A percentile compares a stretch with the other conserved stretches of the same genome.
phyloP scores from a whole-genome alignment of 305 asterid genomes.

The Coffea humblotiana region DNA sequence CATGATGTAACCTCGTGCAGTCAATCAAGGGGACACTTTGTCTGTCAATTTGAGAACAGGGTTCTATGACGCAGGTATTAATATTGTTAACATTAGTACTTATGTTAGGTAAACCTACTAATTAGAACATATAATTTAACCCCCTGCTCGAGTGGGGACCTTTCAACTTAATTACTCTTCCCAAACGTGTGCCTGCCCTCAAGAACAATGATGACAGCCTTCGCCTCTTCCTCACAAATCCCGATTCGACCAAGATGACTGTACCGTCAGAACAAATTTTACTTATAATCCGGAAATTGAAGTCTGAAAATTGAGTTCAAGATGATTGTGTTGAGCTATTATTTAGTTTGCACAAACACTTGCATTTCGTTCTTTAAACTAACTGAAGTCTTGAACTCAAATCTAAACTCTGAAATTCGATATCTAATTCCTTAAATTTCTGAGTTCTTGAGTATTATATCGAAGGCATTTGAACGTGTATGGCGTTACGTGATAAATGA shows the following conservation, averaged over 20 bases:
- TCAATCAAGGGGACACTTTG: conserved; percentile 39
- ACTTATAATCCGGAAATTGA: too few relatives aligned
- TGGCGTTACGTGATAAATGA: too few relatives aligned
- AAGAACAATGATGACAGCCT: conserved; percentile 6
- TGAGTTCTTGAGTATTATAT: too few relatives aligned
- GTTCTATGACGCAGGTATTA: conserved; percentile 16
- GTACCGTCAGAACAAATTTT: not conserved
- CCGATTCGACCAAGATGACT: not conserved
- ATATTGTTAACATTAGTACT: conserved; percentile 9
- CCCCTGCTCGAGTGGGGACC: conserved; percentile 12
- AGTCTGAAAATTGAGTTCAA: too few relatives aligned
- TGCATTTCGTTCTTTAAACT: too few relatives aligned
- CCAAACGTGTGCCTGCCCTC: conserved; percentile 24
- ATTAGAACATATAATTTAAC: conserved; percentile 10
- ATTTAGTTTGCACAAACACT: too few relatives aligned
- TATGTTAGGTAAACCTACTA: conserved; percentile 49
- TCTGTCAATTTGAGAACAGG: conserved; percentile 21
- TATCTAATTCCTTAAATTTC: too few relatives aligned
- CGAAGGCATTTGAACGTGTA: too few relatives aligned
- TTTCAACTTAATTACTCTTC: conserved; percentile 19
- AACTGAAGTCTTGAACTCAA: too few relatives aligned
- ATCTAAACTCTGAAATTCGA: too few relatives aligned
- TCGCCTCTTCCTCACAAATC: not conserved
- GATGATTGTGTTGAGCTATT: too few relatives aligned
- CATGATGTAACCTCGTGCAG: conserved; percentile 40